Conservation (phyloP, 2,329 filamentous ascomycete species). For the Hypoxylon rubiginosum region DNA sequence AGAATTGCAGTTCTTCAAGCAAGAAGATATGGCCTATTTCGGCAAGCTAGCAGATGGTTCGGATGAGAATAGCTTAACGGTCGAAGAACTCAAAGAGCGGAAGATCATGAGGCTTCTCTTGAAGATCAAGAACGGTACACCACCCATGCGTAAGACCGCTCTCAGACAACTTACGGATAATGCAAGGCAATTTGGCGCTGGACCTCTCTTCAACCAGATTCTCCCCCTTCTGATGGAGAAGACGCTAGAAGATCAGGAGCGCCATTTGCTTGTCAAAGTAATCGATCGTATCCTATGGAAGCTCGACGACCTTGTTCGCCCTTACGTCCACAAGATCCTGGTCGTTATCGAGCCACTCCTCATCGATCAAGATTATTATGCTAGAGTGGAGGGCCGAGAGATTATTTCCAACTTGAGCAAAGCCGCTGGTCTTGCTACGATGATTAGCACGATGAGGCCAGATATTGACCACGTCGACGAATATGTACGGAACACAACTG, state of each 20-base stretch:
- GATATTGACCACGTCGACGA: slow-evolving; percentile 99
- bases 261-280: slow-evolving; percentile 97
- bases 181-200: slow-evolving; percentile 93
- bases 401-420: slow-evolving; percentile 99
- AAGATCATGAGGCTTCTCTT: slow-evolving; percentile 98
- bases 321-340: slow-evolving; percentile 97
- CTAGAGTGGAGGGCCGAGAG: slow-evolving; percentile 95
- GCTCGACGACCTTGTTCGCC: slow-evolving; percentile 93
- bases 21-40: slow-evolving; percentile 99
- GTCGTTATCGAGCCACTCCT: slow-evolving; percentile 99
- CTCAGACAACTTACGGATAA: slow-evolving; percentile 98
- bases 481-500: slow-evolving; percentile 98
- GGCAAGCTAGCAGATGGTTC: slow-evolving; percentile 95
- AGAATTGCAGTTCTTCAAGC: slow-evolving; percentile 97
- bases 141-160: slow-evolving; percentile 98
- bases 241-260: slow-evolving; percentile 96
- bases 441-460: slow-evolving; percentile 99
- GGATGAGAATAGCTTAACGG: slow-evolving; percentile 90
- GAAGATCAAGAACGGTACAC: slow-evolving; percentile 99
- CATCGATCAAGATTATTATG: slow-evolving; percentile 99
- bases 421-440: slow-evolving; percentile 94
- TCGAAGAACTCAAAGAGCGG: slow-evolving; percentile 96
- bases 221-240: slow-evolving; percentile 98
- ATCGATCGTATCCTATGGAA: slow-evolving; percentile 99
- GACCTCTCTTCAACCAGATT: slow-evolving; percentile 96